Evolutionary conservation across 768 basidiomycete species (phyloP).

Genomic region (Scleroderma citrinum): DNA sequence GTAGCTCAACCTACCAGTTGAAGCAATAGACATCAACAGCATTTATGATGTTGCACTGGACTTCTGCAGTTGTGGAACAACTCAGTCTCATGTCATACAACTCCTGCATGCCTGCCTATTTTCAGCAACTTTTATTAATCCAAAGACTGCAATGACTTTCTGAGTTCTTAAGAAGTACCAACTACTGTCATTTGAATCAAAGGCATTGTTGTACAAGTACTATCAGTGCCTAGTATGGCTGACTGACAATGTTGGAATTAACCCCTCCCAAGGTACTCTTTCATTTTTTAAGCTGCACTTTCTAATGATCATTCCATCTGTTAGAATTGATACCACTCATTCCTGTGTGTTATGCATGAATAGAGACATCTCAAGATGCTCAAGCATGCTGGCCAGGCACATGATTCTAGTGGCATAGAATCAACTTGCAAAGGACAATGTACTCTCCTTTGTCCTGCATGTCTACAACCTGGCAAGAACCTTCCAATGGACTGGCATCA

Average conservation of each 20-base stretch:
- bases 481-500: background rate
- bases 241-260: slow-evolving; percentile 28
- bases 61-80: slow-evolving; percentile 25
- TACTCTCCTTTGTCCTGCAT: slow-evolving; percentile 10
- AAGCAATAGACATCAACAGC: slow-evolving; percentile 3
- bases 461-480: slow-evolving; percentile 9
- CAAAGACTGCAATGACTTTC: slow-evolving; percentile 28
- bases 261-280: slow-evolving; percentile 8
- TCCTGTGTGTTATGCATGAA: slow-evolving; percentile 6
- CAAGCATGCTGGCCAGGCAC: slow-evolving; percentile 8
- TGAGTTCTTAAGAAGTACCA: slow-evolving; percentile 29
- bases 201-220: slow-evolving; percentile 28
- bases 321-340: slow-evolving; percentile 11
- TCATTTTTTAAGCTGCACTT: background rate
- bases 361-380: slow-evolving; percentile 9
- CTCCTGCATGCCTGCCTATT: slow-evolving; percentile 27
- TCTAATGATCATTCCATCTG: background rate
- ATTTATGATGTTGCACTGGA: slow-evolving; percentile 24
- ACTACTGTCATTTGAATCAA: slow-evolving; percentile 26
- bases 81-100: slow-evolving; percentile 19
- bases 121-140: slow-evolving; percentile 25
- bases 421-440: slow-evolving; percentile 1
- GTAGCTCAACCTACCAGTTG: too few species aligned
- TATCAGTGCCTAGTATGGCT: slow-evolving; percentile 19
- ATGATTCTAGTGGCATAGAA: slow-evolving; percentile 1